Evolutionary conservation across 1,284 basidiomycete genomes (phyloP).

Genomic region (Ustilago trichophora): DNA sequence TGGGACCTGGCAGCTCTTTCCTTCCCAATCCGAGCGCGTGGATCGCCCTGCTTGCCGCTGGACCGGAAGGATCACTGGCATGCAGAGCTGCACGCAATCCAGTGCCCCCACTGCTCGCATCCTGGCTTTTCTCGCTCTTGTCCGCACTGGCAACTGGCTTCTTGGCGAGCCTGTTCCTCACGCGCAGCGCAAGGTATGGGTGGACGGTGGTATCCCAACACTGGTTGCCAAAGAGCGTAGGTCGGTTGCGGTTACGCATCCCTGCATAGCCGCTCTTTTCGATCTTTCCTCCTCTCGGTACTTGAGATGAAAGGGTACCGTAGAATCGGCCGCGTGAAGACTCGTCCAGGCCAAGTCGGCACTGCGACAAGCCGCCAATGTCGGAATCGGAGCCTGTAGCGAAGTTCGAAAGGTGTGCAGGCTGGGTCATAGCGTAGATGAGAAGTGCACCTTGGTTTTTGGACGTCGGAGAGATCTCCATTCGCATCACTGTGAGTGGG

Average conservation of each 20-base stretch:
- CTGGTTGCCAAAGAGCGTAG: constrained; percentile 80
- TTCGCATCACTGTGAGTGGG: constrained; percentile 58
- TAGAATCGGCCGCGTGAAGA: constrained; percentile 62
- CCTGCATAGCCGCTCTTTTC: constrained; percentile 74
- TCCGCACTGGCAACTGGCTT: constrained; percentile 10
- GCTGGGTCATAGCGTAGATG: constrained; percentile 49
- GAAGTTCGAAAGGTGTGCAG: constrained; percentile 66
- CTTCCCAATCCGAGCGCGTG: constrained; percentile 53
- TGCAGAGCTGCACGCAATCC: constrained; percentile 52
- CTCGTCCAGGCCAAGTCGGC: constrained; percentile 52
- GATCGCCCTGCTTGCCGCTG: constrained; percentile 49
- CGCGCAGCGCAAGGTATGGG: constrained; percentile 78
- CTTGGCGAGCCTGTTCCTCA: constrained; percentile 69
- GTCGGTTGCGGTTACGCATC: constrained; percentile 76
- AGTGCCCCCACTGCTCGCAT: too few species aligned
- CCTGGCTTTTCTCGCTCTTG: constrained; percentile 6
- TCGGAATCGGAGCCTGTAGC: constrained; percentile 83
- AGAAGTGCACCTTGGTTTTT: constrained; percentile 42
- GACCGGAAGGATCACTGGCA: constrained; percentile 46
- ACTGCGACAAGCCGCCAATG: constrained; percentile 82
- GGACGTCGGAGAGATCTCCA: constrained; percentile 57
- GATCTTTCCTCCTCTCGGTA: constrained; percentile 62
- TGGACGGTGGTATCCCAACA: constrained; percentile 82
- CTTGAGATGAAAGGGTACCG: constrained; percentile 64
- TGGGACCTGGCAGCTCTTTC: constrained; percentile 59